Percentiles rank a stretch among this genome's conserved stretches.
Conservation (phyloP, 139 green algal species). For the Chlorella sorokiniana region DNA sequence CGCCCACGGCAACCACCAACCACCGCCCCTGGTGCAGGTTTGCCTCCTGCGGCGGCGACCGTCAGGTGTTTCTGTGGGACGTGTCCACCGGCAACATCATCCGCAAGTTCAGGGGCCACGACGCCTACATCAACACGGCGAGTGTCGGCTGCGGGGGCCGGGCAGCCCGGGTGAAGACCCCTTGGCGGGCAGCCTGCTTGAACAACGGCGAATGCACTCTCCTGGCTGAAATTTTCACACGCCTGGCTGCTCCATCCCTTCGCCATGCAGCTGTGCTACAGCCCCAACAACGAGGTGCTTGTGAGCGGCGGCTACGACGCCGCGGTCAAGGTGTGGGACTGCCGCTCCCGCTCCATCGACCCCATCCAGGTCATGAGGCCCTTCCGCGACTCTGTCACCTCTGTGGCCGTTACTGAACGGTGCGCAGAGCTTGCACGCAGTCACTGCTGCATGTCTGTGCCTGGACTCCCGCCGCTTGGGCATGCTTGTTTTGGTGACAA, state of each 20-base stretch:
- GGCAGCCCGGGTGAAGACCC: too few relatives aligned
- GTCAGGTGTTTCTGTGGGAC: conserved; percentile 92
- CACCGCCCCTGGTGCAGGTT: conserved; percentile 56
- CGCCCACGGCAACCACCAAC: background rate
- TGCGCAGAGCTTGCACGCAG: background rate
- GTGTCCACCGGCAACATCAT: conserved; percentile 83
- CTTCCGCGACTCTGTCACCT: conserved; percentile 90
- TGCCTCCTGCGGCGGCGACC: conserved; percentile 88
- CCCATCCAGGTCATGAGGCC: conserved; percentile 83
- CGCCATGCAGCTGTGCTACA: conserved; percentile 69
- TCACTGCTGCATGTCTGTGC: background rate
- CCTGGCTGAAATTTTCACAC: too few relatives aligned
- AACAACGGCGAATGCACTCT: conserved; percentile 16
- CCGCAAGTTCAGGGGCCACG: conserved; percentile 89
- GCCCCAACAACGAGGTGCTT: conserved; percentile 70
- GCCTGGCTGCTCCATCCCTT: too few relatives aligned
- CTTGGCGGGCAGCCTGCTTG: background rate
- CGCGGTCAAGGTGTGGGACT: conserved; percentile 91
- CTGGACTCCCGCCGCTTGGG: too few relatives aligned
- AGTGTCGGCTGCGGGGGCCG: background rate
- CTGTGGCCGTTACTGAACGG: conserved; percentile 52
- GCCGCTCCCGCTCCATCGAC: conserved; percentile 72
- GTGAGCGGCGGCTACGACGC: conserved; percentile 90
- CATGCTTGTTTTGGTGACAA: too few relatives aligned
- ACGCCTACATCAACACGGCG: conserved; percentile 81